These are phyloP conservation scores for Taxawa tesnikishii DNA, from an alignment of 2,329 filamentous ascomycete genomes.

Conservation along the genomic window DNA sequence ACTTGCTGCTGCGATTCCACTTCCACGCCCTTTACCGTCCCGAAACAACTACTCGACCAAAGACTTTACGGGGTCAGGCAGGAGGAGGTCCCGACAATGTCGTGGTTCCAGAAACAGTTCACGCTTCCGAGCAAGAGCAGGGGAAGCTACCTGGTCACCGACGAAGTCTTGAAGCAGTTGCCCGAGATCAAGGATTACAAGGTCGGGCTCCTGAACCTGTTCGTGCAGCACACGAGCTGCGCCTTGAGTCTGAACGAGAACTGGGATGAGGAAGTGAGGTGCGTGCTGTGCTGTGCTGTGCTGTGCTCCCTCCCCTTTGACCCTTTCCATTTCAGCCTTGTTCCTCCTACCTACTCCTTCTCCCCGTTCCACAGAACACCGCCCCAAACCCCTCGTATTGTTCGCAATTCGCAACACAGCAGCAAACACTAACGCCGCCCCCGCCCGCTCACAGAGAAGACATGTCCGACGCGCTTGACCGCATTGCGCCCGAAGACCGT, in stretches of 20 bases:
- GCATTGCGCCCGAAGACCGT: slow-evolving; percentile 72
- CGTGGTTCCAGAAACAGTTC: slow-evolving; percentile 79
- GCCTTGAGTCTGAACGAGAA: slow-evolving; percentile 91
- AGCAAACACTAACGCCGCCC: not conserved
- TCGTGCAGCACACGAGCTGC: slow-evolving; percentile 91
- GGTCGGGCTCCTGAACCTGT: slow-evolving; percentile 75
- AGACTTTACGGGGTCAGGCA: too few species aligned
- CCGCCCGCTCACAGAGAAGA: slow-evolving; percentile 38
- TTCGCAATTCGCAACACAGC: too few species aligned
- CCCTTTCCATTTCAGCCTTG: not conserved
- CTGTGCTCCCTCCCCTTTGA: not conserved
- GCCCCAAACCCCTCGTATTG: too few species aligned
- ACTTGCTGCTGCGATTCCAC: slow-evolving; percentile 16
- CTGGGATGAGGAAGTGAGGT: slow-evolving; percentile 68
- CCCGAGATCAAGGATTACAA: slow-evolving; percentile 78
- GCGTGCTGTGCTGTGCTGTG: too few species aligned
- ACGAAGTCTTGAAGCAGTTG: slow-evolving; percentile 55
- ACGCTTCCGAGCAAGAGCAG: slow-evolving; percentile 63
- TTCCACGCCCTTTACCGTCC: slow-evolving; percentile 10
- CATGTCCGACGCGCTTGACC: slow-evolving; percentile 88
- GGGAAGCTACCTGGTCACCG: slow-evolving; percentile 83
- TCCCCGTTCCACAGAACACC: too few species aligned
- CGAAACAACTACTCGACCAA: too few species aligned
- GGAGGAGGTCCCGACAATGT: too few species aligned
- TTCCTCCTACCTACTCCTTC: too few species aligned